Evolutionary conservation across 306 rosid species (phyloP), one percentile per base, ranked within the genome.

Genomic region (Prunus fruticosa): DNA sequence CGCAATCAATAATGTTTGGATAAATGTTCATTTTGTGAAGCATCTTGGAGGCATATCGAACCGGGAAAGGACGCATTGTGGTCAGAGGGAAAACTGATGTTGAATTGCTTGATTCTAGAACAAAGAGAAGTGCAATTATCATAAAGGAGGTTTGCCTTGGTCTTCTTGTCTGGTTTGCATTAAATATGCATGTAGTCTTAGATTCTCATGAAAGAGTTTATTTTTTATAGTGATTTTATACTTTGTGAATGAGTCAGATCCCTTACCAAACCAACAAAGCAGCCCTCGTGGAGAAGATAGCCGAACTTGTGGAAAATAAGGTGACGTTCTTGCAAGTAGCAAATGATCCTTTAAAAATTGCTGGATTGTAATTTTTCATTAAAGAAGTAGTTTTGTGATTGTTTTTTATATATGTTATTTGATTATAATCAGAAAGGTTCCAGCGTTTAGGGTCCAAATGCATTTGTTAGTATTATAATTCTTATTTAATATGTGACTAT

Each of bases 181-280:
- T 79, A 51, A 30, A 43, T 64, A 71, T 80, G 60, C 49, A 47
- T 34, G 43, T 77, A 64, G 64, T 58, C 50, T 77, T 62, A 73
- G 28, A 11, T 65, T 76, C 28, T 25, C 68, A 41, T 74, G 20
- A n/a, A 68, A 63, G 56, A 71, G 67, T 78, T 65, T 43, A 70
- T 43, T 28, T 41, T 27, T 52, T 73, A 12, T 30, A 64, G 64
- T 61, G 56, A 51, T 73, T 67, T 67, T 73, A 22, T 43, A 67
- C 23, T 73, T 66, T 78, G 60, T 80, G 73, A 80, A 87, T 81
- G 81, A 54, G 69, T 70, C 88, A 95, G 99, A 73, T 95, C 75
- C 99, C 99, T 80, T 95, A 92, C 84, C 99, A 89, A 85, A 90
- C 97, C 45, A 92, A 95, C 84, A 95, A 95, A 86, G 79, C 99